A percentile compares a stretch with the other conserved stretches of the same genome.
Evolutionary conservation across 2,329 filamentous ascomycete species (phyloP).

Genomic region (Venturia pyrina): DNA sequence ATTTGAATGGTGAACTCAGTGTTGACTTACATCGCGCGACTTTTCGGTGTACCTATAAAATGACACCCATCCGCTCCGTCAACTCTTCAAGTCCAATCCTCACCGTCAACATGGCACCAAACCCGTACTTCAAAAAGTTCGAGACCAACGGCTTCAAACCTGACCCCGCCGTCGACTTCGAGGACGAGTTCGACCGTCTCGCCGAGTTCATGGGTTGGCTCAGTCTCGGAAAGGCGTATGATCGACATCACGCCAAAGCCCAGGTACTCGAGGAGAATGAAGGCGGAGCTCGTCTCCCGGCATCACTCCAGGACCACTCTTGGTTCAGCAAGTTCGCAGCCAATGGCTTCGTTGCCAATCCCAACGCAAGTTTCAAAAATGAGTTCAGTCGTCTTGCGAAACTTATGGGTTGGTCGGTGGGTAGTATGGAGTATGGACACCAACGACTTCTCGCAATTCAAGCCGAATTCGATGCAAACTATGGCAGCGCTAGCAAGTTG

Average conservation of each 20-base stretch:
- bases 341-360: constrained; percentile 15
- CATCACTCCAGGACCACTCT: not conserved
- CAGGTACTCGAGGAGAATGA: not conserved
- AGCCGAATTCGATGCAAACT: constrained; percentile 17
- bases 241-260: not conserved
- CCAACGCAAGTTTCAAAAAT: constrained; percentile 12
- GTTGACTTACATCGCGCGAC: not conserved
- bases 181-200: not conserved
- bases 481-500: constrained; percentile 16
- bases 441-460: not conserved
- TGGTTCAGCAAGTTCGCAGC: not conserved
- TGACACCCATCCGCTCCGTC: not conserved
- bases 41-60: not conserved
- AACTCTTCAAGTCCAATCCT: not conserved
- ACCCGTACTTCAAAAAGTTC: not conserved
- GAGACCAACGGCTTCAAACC: constrained; percentile 1
- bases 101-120: not conserved
- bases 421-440: not conserved
- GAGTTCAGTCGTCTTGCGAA: constrained; percentile 17
- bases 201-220: not conserved
- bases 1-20: not conserved
- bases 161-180: not conserved
- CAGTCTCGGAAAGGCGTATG: not conserved
- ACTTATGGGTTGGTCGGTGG: constrained; percentile 12
- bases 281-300: not conserved